phyloP scores from a whole-genome alignment of 768 basidiomycete genomes.

The Trametes cingulata region DNA sequence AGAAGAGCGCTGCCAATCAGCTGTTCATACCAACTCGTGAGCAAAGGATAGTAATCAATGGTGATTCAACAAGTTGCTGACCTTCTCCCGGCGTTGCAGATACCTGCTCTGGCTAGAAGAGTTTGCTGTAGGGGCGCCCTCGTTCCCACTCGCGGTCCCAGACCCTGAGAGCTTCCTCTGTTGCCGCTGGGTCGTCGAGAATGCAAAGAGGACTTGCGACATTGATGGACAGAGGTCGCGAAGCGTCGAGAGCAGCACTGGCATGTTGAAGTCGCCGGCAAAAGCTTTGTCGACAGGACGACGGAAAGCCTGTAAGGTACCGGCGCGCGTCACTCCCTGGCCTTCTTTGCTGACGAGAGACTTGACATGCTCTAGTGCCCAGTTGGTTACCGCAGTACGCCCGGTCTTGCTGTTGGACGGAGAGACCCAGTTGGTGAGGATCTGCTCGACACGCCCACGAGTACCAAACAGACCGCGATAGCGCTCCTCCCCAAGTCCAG shows the following conservation, averaged over 20 bases:
- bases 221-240: constrained; percentile 11
- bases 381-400: constrained; percentile 21
- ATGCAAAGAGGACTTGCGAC: neutral
- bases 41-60: neutral
- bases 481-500: constrained; percentile 20
- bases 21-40: constrained; percentile 13
- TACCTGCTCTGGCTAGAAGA: no score
- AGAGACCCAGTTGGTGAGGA: constrained; percentile 32
- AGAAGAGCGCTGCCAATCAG: constrained; percentile 26
- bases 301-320: constrained; percentile 2
- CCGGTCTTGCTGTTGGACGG: constrained; percentile 20
- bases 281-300: neutral
- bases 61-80: neutral
- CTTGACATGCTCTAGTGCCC: constrained; percentile 29
- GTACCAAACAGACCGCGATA: constrained; percentile 30
- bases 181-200: constrained; percentile 18
- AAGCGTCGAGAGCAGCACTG: neutral
- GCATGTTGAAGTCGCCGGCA: constrained; percentile 1
- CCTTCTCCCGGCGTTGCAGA: neutral
- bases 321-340: neutral
- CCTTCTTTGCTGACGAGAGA: constrained; percentile 15
- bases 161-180: neutral
- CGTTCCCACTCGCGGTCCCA: neutral
- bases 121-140: no score
- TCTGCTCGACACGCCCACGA: neutral